Conservation (phyloP, 2,329 filamentous ascomycete genomes). For the Stagonosporopsis tanaceti region DNA sequence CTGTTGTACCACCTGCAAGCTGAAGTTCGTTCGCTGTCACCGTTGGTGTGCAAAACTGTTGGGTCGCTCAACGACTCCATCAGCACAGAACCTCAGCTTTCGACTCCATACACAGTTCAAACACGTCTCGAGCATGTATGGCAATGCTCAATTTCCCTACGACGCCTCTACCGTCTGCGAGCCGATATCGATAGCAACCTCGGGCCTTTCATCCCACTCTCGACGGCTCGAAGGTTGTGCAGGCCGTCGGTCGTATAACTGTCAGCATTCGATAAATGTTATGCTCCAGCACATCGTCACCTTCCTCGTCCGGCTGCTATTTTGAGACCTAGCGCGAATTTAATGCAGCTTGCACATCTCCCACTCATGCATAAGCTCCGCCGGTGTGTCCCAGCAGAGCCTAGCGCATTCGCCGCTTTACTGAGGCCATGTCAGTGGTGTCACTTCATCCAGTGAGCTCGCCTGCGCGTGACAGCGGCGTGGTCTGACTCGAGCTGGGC, state of each 20-base stretch:
- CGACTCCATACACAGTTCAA: background rate
- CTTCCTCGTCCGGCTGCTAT: constrained; percentile 40
- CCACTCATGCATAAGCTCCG: constrained; percentile 39
- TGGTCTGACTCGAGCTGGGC: constrained; percentile 32
- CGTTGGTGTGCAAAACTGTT: constrained; percentile 8
- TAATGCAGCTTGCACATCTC: constrained; percentile 44
- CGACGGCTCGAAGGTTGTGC: constrained; percentile 34
- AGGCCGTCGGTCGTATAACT: constrained; percentile 38
- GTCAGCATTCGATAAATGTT: constrained; percentile 47
- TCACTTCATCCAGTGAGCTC: constrained; percentile 34
- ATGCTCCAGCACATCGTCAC: constrained; percentile 31
- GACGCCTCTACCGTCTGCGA: constrained; percentile 9
- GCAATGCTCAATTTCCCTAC: constrained; percentile 16
- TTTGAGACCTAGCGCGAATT: constrained; percentile 41
- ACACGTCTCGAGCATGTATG: constrained; percentile 1
- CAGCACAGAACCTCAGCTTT: background rate
- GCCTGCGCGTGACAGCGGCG: constrained; percentile 43
- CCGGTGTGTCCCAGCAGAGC: constrained; percentile 29
- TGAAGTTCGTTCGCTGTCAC: constrained; percentile 14
- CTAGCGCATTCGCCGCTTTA: constrained; percentile 43
- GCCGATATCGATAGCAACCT: constrained; percentile 24
- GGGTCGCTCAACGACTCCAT: background rate
- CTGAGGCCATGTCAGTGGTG: constrained; percentile 18
- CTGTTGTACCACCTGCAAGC: constrained; percentile 11
- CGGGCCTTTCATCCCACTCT: constrained; percentile 4